Evolutionary conservation across 2,329 filamentous ascomycete genomes (phyloP), one percentile per base, ranked within the genome.

Genomic region (Diplodia intermedia): DNA sequence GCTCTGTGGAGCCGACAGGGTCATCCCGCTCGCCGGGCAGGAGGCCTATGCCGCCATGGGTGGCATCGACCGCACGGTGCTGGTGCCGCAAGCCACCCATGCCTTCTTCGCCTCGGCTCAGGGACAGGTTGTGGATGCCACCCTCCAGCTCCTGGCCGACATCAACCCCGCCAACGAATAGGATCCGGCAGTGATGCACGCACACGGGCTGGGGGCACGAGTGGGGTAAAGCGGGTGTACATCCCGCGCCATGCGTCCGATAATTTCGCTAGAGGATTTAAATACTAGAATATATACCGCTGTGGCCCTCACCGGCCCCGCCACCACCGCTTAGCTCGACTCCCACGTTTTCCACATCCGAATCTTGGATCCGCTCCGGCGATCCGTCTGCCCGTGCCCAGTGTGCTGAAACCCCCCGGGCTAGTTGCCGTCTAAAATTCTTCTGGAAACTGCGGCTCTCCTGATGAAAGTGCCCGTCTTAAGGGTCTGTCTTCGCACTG

Each of bases 1-100:
- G 36, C 60, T 66, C 33, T 68, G 66, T 8, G 69, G 62, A 26
- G 61, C 76, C 29, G 74, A 78, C 53, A 69, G 63, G 26, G 72
- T 72, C 1, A 43, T 78, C n/a, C 70, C 72, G 7, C 63, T 70
- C 5, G 53, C 68, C 3, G 36, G 73, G 2, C 75, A 77, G 67
- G 68, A 76, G 20, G 60, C 65, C n/a, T 70, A 74, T 26, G 66
- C 75, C 50, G 53, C 57, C n/a, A 36, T 49, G 20, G 61, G 14
- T 9, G 66, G 66, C 11, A 62, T 70, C n/a, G 29, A 62, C 60
- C 55, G 66, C 36, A 69, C 38, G 14, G 38, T 43, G 69, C 68
- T 43, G 71, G 69, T 15, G 69, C 71, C 65, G 49, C 60, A 33
- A 7, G 52, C 52, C 5, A 20, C 23, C 29, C 52, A 54, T 54